A percentile compares a stretch with the other conserved stretches of the same genome.
Conservation (phyloP, 1,139 yeast species). For the Diutina catenulata region DNA sequence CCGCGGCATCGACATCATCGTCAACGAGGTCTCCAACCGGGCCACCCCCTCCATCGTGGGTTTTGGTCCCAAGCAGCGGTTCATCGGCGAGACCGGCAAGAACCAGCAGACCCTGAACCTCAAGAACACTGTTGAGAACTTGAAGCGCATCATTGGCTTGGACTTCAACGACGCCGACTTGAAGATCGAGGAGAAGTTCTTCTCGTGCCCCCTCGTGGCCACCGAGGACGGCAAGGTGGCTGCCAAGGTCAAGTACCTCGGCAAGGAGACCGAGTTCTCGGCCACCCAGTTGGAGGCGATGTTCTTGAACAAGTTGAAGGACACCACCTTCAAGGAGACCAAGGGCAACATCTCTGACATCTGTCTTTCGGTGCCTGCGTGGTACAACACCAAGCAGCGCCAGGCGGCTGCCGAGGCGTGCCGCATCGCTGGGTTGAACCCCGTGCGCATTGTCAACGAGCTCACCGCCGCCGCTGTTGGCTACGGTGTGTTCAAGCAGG, state of each 20-base stretch:
- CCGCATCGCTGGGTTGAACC: conserved; percentile 91
- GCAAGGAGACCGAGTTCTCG: conserved; percentile 68
- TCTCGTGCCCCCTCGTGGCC: conserved; percentile 59
- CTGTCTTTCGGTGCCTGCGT: conserved; percentile 89
- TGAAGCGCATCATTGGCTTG: conserved; percentile 86
- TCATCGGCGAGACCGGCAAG: conserved; percentile 91
- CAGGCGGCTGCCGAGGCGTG: conserved; percentile 96
- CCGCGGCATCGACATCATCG: conserved; percentile 96
- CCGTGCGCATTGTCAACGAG: conserved; percentile 95
- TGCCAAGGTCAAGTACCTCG: conserved; percentile 75
- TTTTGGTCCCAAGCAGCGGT: conserved; percentile 80
- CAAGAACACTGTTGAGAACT: conserved; percentile 89
- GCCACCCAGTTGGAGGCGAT: conserved; percentile 88
- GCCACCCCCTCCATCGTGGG: conserved; percentile 93
- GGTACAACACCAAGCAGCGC: conserved; percentile 96
- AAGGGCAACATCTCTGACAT: conserved; percentile 76
- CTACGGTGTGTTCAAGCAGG: conserved; percentile 96
- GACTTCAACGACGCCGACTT: conserved; percentile 68
- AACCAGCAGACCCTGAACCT: conserved; percentile 93
- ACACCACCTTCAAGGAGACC: conserved; percentile 70
- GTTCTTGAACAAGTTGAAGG: conserved; percentile 87
- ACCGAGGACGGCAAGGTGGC: conserved; percentile 66
- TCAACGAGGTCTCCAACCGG: conserved; percentile 97
- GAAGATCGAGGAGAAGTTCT: conserved; percentile 59
- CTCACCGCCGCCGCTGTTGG: conserved; percentile 98